phyloP scores from a whole-genome alignment of 371 early-diverging fungal genomes.

The Saksenaea vasiformis region DNA sequence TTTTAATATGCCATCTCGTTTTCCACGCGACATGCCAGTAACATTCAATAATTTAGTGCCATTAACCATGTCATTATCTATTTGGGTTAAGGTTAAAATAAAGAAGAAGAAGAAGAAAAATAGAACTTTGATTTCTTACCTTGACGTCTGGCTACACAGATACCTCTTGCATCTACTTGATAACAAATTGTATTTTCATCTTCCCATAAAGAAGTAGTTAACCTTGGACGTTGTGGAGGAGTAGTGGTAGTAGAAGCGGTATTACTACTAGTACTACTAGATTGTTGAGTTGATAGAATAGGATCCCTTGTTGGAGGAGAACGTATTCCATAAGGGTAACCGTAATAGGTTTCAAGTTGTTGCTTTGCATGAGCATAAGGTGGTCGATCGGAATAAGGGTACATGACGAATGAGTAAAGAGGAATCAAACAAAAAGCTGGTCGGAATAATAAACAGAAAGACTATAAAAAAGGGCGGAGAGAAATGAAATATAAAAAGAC shows the following conservation, averaged over 20 bases:
- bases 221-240: conserved; percentile 40
- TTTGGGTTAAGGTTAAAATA: conserved; percentile 1
- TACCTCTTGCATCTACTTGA: conserved; percentile 77
- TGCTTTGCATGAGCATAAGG: conserved; percentile 3
- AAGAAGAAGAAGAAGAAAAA: not conserved
- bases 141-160: conserved; percentile 78
- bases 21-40: conserved; percentile 78
- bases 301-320: no score
- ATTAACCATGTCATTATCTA: conserved; percentile 74
- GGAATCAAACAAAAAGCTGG: no score
- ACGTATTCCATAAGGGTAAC: not conserved
- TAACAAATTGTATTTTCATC: conserved; percentile 80
- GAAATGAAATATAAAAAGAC: not conserved
- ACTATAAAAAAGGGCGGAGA: not conserved
- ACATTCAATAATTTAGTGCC: conserved; percentile 81
- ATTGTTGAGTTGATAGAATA: not conserved
- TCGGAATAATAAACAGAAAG: not conserved
- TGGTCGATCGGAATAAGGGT: conserved; percentile 4
- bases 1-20: conserved; percentile 78
- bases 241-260: not conserved
- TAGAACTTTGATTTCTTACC: conserved; percentile 47
- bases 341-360: conserved; percentile 1
- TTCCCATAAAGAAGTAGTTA: conserved; percentile 82
- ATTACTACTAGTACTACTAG: no score
- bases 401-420: not conserved